Conservation (phyloP, 176 grass and related monocot genomes). For the Themeda triandra region DNA sequence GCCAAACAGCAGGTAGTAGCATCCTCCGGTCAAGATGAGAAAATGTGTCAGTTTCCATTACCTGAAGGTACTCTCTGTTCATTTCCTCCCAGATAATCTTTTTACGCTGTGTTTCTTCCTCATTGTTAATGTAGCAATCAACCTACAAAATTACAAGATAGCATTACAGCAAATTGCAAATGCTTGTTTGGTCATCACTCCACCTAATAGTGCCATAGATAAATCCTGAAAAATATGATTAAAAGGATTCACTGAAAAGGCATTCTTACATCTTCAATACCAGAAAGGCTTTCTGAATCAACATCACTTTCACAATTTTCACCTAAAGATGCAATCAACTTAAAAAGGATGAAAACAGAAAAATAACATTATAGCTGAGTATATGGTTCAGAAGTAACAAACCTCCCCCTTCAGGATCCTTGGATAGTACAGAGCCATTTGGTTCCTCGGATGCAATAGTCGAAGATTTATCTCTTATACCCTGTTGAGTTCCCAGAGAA, state of each 20-base stretch:
- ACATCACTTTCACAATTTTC: slow-evolving; percentile 32
- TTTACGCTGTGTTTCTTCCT: slow-evolving; percentile 78
- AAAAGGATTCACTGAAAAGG: neutral
- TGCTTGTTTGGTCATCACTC: neutral
- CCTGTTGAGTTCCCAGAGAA: slow-evolving; percentile 9
- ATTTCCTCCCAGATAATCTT: slow-evolving; percentile 97
- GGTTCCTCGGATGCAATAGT: slow-evolving; percentile 16
- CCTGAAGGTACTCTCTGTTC: slow-evolving; percentile 92
- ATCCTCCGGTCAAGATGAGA: slow-evolving; percentile 14
- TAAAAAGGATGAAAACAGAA: neutral
- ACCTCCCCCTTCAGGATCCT: slow-evolving; percentile 45
- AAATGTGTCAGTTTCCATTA: slow-evolving; percentile 9
- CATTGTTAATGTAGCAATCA: slow-evolving; percentile 71
- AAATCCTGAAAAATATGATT: slow-evolving; percentile 1
- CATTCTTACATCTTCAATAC: slow-evolving; percentile 80
- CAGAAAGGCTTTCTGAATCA: slow-evolving; percentile 64
- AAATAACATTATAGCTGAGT: neutral
- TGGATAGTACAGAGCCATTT: slow-evolving; percentile 25
- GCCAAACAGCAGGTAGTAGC: slow-evolving; percentile 1
- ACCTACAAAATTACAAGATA: slow-evolving; percentile 40
- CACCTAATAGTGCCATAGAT: neutral
- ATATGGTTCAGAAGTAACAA: slow-evolving; percentile 10
- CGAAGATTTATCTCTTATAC: neutral
- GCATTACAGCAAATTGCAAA: neutral
- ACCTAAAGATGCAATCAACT: slow-evolving; percentile 40